A percentile compares a stretch with the other conserved stretches of the same genome.
Conservation (phyloP, 768 basidiomycete species). For the Solioccasus polychromus region DNA sequence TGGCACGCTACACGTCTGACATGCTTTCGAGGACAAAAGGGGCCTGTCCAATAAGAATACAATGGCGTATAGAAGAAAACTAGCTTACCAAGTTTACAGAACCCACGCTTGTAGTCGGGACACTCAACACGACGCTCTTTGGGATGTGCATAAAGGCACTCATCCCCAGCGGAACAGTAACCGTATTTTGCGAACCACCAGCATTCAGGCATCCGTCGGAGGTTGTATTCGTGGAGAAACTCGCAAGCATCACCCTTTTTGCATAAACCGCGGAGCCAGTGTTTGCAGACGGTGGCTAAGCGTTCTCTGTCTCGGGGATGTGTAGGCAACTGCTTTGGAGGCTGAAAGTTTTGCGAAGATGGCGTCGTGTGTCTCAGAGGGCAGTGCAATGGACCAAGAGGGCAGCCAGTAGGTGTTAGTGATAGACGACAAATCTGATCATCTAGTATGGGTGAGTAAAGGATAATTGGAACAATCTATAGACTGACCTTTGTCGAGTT, state of each 20-base stretch:
- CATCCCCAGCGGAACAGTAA: slow-evolving; percentile 94
- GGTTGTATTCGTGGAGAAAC: slow-evolving; percentile 98
- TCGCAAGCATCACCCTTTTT: slow-evolving; percentile 98
- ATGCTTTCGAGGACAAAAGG: slow-evolving; percentile 87
- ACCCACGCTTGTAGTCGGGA: slow-evolving; percentile 93
- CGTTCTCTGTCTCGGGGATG: slow-evolving; percentile 84
- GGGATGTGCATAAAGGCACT: slow-evolving; percentile 95
- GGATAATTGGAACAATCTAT: neutral
- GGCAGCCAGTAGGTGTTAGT: slow-evolving; percentile 80
- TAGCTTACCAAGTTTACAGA: slow-evolving; percentile 83
- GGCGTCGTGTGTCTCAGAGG: slow-evolving; percentile 91
- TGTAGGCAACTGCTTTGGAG: slow-evolving; percentile 75
- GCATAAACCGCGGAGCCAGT: slow-evolving; percentile 96
- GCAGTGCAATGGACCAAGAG: slow-evolving; percentile 88
- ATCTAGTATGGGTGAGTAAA: slow-evolving; percentile 47
- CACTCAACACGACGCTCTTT: slow-evolving; percentile 91
- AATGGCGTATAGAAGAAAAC: slow-evolving; percentile 3
- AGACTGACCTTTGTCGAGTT: slow-evolving; percentile 81
- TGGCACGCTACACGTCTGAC: slow-evolving; percentile 90
- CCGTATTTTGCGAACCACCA: slow-evolving; percentile 99
- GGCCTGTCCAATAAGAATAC: slow-evolving; percentile 49
- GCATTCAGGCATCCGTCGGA: slow-evolving; percentile 97
- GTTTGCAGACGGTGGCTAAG: slow-evolving; percentile 93
- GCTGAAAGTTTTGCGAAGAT: slow-evolving; percentile 85
- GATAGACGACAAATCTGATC: slow-evolving; percentile 90